Percentiles rank a stretch among this genome's conserved stretches.
Evolutionary conservation across 108 stramenopile genomes (phyloP).

Genomic region (Pseudonitzschia delicatissima): DNA sequence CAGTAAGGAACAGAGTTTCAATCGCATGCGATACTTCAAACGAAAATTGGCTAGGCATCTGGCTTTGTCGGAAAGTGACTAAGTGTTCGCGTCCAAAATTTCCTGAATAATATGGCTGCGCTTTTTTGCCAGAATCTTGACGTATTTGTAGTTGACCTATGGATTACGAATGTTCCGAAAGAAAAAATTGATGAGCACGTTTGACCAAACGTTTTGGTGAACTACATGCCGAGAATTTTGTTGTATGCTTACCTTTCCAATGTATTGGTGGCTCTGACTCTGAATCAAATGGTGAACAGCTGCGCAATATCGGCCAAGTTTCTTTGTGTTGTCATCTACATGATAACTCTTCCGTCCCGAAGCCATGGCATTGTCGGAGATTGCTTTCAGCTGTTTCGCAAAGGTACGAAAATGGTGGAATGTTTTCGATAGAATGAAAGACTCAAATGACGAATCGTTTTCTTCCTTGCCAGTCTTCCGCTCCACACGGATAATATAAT

Average conservation of each 20-base stretch:
- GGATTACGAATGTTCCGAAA: background rate
- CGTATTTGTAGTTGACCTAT: constrained; percentile 51
- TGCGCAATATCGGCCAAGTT: constrained; percentile 34
- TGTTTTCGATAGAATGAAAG: constrained; percentile 47
- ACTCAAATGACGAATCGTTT: constrained; percentile 28
- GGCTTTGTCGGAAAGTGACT: constrained; percentile 30
- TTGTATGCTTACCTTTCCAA: constrained; percentile 41
- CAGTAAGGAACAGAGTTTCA: constrained; percentile 51
- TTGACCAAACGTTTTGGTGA: background rate
- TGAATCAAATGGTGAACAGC: constrained; percentile 42
- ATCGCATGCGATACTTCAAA: constrained; percentile 30
- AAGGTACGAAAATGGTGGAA: constrained; percentile 50
- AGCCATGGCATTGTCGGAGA: constrained; percentile 14
- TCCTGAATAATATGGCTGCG: constrained; percentile 38
- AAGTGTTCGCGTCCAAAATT: constrained; percentile 40
- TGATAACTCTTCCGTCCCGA: background rate
- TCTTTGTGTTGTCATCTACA: constrained; percentile 12
- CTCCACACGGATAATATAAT: constrained; percentile 48
- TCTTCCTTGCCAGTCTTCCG: background rate
- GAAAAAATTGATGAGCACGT: background rate
- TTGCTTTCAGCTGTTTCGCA: constrained; percentile 36
- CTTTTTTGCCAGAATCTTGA: constrained; percentile 49
- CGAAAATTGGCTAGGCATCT: constrained; percentile 12
- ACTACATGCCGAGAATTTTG: background rate
- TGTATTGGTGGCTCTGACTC: constrained; percentile 35